Evolutionary conservation across 2,329 filamentous ascomycete genomes (phyloP), one percentile per base, ranked within the genome.

Genomic region (Alternaria alternata): DNA sequence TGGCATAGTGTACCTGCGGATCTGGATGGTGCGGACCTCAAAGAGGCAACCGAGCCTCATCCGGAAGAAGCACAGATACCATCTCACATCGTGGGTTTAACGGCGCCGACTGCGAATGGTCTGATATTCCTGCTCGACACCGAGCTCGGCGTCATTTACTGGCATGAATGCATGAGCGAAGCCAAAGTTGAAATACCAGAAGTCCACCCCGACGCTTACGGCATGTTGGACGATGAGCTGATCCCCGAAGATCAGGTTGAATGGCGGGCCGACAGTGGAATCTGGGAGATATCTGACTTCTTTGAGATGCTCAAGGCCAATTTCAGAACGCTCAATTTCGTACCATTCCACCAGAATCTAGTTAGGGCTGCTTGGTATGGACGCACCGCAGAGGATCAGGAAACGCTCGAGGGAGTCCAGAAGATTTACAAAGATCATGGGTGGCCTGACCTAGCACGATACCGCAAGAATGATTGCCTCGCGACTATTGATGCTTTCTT

Each of bases 211-310:
- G 60, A 61, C 26, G 41, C 53, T 32, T 57, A 57, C 12, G 46
- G 22, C 12, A 51, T 47, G 54, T 11, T 11, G 7, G 47, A 57
- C 26, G 38, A 46, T 44, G 47, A 59, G 20, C 36, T 39, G n/a
- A 39, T 39, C 7, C 3, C 36, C 6, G 36, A 39, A 39, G 36
- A 39, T 14, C 57, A 67, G 49, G 58, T 28, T 0, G 51, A 63
- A 48, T 63, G 61, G 59, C 53, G 65, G 7, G 51, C 48, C 3
- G 43, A 48, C 20, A 36, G 57, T 16, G 32, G 36, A 1, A 24
- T 59, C 5, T 68, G 61, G 63, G n/a, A 52, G 4, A 64, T 68
- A 1, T 5, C 12, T 2, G 55, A 59, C 38, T 68, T 66, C 38
- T 68, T 66, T 26, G 55, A 64, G 24, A 57, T 56, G 49, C 42